phyloP scores from a whole-genome alignment of 78 protist genomes.

The Fonticula alba region DNA sequence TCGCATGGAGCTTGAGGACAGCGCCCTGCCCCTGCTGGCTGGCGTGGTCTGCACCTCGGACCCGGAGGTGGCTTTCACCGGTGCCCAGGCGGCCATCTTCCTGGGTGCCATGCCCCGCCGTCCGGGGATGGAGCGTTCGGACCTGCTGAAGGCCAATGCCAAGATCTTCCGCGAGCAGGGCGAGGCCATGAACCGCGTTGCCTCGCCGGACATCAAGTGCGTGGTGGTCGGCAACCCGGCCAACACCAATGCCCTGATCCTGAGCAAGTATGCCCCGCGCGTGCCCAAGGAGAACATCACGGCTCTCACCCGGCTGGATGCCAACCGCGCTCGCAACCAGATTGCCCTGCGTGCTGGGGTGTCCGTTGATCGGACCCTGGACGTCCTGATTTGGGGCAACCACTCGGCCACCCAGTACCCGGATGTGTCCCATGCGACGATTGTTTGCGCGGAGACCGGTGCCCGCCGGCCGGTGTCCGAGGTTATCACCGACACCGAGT shows the following conservation, averaged over 20 bases:
- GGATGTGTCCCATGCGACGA: constrained; percentile 32
- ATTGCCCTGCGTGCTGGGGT: constrained; percentile 31
- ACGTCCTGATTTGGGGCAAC: constrained; percentile 84
- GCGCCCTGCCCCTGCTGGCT: constrained; percentile 15
- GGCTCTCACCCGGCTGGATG: constrained; percentile 81
- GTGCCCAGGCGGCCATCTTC: constrained; percentile 37
- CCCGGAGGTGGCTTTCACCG: constrained; percentile 18
- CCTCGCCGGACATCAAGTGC: constrained; percentile 34
- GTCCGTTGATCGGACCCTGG: constrained; percentile 17
- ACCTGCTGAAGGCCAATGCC: constrained; percentile 53
- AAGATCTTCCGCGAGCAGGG: constrained; percentile 75
- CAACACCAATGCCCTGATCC: constrained; percentile 74
- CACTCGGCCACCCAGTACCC: constrained; percentile 59
- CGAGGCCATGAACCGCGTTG: constrained; percentile 36
- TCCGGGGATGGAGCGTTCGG: constrained; percentile 83
- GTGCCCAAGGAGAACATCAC: constrained; percentile 65
- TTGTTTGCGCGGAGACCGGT: background rate
- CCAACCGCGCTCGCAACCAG: constrained; percentile 56
- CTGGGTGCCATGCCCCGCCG: constrained; percentile 86
- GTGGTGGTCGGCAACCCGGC: constrained; percentile 93
- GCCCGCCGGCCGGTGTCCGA: background rate
- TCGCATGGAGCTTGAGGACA: constrained; percentile 40
- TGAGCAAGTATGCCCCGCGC: constrained; percentile 34
- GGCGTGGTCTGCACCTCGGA: constrained; percentile 5
- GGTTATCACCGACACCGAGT: constrained; percentile 5